Evolutionary conservation across 2,329 filamentous ascomycete species (phyloP), one percentile per base, ranked within the genome.

Genomic region (Talaromyces atroroseus): DNA sequence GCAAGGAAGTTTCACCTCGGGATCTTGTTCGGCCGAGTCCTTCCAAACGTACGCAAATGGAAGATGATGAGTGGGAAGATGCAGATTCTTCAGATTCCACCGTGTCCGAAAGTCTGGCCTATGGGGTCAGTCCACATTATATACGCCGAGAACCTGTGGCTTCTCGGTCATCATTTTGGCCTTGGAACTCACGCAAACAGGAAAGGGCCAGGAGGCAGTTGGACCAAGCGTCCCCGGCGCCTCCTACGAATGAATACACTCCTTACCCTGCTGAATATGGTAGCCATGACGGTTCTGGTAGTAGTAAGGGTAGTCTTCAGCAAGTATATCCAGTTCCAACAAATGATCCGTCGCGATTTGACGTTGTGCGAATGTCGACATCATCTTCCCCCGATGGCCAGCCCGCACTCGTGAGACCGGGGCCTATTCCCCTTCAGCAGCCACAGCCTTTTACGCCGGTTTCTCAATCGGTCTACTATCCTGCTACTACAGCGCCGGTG

Each of bases 391-490:
- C 65, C 18, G 59, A 56, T 26, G 52, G 48, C 5, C 63, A 71
- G 52, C 66, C 70, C 24, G 62, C 68, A 20, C 55, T 70, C 8
- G 64, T 73, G 42, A 78, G 82, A 44, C 82, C 85, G 5, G 82
- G 76, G 5, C 78, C 83, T 0, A 80, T 90, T 32, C 84, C 86
- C 11, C 78, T 96, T n/a, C 88, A 94, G 68, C 90, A 95, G 64
- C 92, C 92, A 2, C 87, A 91, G 63, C 92, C 92, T 2, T 81
- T 89, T 58, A 79, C 82, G 2, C 89, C 89, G 0, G 84, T 95
- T 2, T 85, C 86, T 38, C 81, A 82, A 59, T 82, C 82, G 18
- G 80, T 92, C 1, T 89, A 90, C 63, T 80, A 73, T 20, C 72
- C 72, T 4, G 75, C 78, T 58, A 67, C 70, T 10, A 68, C 63